A percentile compares a stretch with the other conserved stretches of the same genome.
phyloP scores from a whole-genome alignment of 768 basidiomycete genomes.

The Chalciporus chontae region DNA sequence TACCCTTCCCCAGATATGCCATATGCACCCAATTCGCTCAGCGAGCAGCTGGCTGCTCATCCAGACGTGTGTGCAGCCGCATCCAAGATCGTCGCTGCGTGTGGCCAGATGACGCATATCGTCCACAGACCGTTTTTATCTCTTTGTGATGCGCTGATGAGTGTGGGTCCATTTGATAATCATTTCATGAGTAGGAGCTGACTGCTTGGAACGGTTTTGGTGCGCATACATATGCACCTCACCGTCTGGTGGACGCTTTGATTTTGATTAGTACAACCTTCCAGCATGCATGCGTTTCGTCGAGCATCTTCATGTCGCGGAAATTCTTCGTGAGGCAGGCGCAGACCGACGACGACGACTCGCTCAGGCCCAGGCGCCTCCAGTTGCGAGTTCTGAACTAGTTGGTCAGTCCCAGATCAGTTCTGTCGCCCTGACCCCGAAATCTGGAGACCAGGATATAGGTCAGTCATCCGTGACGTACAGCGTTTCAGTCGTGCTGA shows the following conservation, averaged over 20 bases:
- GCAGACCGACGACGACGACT: constrained; percentile 38
- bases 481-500: not conserved
- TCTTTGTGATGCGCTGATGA: constrained; percentile 72
- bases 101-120: constrained; percentile 61
- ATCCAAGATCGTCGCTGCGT: constrained; percentile 63
- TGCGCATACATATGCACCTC: constrained; percentile 15
- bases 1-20: constrained; percentile 57
- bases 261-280: constrained; percentile 55
- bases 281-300: constrained; percentile 72
- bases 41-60: constrained; percentile 56
- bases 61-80: constrained; percentile 59
- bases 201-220: not conserved
- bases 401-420: not conserved
- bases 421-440: not conserved
- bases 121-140: constrained; percentile 67
- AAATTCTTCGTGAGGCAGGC: constrained; percentile 67
- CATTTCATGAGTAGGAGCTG: constrained; percentile 1
- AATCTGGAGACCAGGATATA: not conserved
- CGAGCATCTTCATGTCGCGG: constrained; percentile 67
- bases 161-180: constrained; percentile 39
- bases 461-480: too few species aligned
- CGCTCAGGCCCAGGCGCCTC: constrained; percentile 31
- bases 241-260: not conserved
- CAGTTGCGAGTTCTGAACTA: not conserved
- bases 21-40: constrained; percentile 40